phyloP scores from a whole-genome alignment of 2,329 filamentous ascomycete genomes.

The Dactylellina leptospora region DNA sequence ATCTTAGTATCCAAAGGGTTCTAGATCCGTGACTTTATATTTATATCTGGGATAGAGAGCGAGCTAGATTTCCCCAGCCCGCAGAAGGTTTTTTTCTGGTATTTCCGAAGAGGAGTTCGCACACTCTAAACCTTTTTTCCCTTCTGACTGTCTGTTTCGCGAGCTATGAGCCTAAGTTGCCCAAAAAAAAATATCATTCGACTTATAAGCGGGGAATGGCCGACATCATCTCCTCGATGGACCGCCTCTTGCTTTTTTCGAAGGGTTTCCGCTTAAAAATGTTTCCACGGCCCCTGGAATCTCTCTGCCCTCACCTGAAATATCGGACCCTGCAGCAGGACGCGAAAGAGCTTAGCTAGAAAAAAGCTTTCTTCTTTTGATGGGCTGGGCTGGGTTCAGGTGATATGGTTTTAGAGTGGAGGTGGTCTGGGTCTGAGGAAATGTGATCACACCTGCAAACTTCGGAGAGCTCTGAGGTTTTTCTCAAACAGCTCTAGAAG shows the following conservation, averaged over 20 bases:
- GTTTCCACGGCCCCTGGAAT: conserved; percentile 22
- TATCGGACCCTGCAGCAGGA: conserved; percentile 25
- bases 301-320: conserved; percentile 2
- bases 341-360: conserved; percentile 29
- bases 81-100: conserved; percentile 6
- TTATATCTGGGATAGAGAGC: conserved; percentile 9
- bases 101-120: conserved; percentile 26
- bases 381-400: conserved; percentile 6
- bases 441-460: conserved; percentile 38
- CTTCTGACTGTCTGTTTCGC: conserved; percentile 6
- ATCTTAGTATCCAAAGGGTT: conserved; percentile 11
- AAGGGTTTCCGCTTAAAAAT: too few species aligned
- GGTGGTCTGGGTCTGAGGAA: conserved; percentile 6
- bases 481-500: conserved; percentile 18
- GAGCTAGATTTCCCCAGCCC: not conserved
- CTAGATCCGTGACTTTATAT: conserved; percentile 14
- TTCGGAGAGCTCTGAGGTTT: conserved; percentile 38
- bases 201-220: conserved; percentile 35
- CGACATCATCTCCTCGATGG: conserved; percentile 30
- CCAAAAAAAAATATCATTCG: conserved; percentile 8
- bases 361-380: conserved; percentile 16
- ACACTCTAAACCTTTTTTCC: conserved; percentile 12
- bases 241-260: conserved; percentile 32
- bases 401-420: conserved; percentile 24
- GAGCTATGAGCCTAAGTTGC: too few species aligned